These are phyloP conservation scores for Paspalum notatum DNA, from an alignment of 176 grass and related monocot genomes.

Conservation along the genomic window DNA sequence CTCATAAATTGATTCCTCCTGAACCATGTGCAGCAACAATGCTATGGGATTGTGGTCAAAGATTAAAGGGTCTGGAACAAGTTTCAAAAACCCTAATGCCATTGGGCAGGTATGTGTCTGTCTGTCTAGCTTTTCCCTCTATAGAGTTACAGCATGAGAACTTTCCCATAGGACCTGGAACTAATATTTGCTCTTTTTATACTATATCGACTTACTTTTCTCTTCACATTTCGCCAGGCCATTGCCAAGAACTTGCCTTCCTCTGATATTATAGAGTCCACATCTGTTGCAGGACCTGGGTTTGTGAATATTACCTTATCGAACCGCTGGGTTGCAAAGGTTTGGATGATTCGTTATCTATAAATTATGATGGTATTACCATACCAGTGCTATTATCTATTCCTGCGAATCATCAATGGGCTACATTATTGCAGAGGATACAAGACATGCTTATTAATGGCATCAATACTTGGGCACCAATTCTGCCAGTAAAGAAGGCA, in stretches of 20 bases:
- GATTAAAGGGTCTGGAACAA: slow-evolving; percentile 80
- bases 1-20: slow-evolving; percentile 9
- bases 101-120: slow-evolving; percentile 67
- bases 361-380: slow-evolving; percentile 17
- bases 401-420: slow-evolving; percentile 13
- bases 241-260: slow-evolving; percentile 81
- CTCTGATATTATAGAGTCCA: slow-evolving; percentile 85
- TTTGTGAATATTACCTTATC: slow-evolving; percentile 96
- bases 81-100: slow-evolving; percentile 88
- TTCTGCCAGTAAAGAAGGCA: slow-evolving; percentile 66
- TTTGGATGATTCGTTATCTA: slow-evolving; percentile 36
- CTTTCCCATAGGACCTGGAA: background rate
- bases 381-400: slow-evolving; percentile 16
- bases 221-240: slow-evolving; percentile 55
- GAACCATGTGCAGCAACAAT: slow-evolving; percentile 75
- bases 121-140: slow-evolving; percentile 7
- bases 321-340: slow-evolving; percentile 85
- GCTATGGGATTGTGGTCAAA: slow-evolving; percentile 95
- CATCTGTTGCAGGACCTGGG: slow-evolving; percentile 92
- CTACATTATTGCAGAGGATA: slow-evolving; percentile 64
- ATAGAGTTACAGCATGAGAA: background rate
- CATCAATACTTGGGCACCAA: slow-evolving; percentile 84
- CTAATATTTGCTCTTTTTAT: slow-evolving; percentile 16
- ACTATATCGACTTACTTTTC: background rate
- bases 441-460: slow-evolving; percentile 86